These are phyloP conservation scores for Aspergillus sp. DNA, from an alignment of 2,329 filamentous ascomycete genomes.

Conservation along the genomic window DNA sequence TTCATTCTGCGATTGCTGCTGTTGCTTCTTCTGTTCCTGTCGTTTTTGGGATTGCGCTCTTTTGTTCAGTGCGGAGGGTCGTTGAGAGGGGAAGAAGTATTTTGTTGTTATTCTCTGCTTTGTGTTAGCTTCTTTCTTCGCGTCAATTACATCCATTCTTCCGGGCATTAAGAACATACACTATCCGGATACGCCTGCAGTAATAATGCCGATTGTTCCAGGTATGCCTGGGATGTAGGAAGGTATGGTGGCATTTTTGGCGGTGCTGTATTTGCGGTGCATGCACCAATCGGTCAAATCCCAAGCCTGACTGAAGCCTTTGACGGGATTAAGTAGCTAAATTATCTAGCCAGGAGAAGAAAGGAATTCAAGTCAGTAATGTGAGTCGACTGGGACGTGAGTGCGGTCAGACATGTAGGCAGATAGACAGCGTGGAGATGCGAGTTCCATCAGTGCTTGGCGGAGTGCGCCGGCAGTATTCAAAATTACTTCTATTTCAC, in stretches of 20 bases:
- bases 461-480: neutral
- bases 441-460: neutral
- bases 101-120: slow-evolving; percentile 80
- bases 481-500: neutral
- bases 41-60: slow-evolving; percentile 18
- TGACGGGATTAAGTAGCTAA: too few species aligned
- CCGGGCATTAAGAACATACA: slow-evolving; percentile 45
- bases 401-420: neutral
- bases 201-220: slow-evolving; percentile 76
- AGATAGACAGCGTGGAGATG: neutral
- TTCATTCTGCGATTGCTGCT: slow-evolving; percentile 8
- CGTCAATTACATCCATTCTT: neutral
- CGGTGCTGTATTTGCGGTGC: neutral
- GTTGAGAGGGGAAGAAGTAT: slow-evolving; percentile 58
- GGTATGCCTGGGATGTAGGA: slow-evolving; percentile 78
- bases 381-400: neutral
- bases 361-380: neutral
- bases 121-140: neutral
- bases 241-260: slow-evolving; percentile 63
- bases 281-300: too few species aligned
- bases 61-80: slow-evolving; percentile 14
- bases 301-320: too few species aligned
- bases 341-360: too few species aligned
- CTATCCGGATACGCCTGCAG: slow-evolving; percentile 77
- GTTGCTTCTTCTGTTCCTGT: neutral